Base-by-base conservation (phyloP, 768 basidiomycete genomes). In the Fibroporia radiculosa region DNA sequence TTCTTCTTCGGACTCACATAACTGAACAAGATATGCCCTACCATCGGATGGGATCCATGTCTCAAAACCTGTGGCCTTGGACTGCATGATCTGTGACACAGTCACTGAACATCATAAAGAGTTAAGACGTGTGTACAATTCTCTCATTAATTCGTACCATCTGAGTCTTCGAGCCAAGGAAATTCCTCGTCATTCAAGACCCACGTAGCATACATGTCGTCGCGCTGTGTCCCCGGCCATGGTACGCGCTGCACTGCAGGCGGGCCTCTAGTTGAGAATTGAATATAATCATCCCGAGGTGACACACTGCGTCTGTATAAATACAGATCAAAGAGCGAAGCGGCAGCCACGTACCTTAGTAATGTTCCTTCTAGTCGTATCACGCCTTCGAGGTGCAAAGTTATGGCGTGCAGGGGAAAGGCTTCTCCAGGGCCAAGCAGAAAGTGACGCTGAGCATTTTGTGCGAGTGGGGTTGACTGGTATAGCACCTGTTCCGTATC, bases 11-110 rank as follows among this genome's bases (percentile, higher is more conserved):
- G 56, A 64, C 49, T 79, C 78, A 39, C 68, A 67, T 19, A 89
- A 65, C 46, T 77, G 77, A 6, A 87, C 86, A 50, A 89, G 75
- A 57, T 92, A 92, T 8, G 75, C 85, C 55, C 87, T 67, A 29
- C 89, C 89, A 49, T 92, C 89, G 5, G 85, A 87, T 2, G 88
- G 87, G 37, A 88, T 74, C 89, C 89, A 92, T 0, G 78, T 78
- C 62, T 91, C 89, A 11, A 79, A 74, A 19, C 77, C 77, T 19
- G 77, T 74, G 3, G 66, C 56, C 44, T 75, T 71, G 31, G 78
- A 77, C 54, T 78, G 66, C 20, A 72, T 56, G n/a, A 92, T 80
- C 43, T 78, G 69, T 8, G 62, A 61, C n/a, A 90, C 72, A n/a
- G 71, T 69, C 7, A 87, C 88, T 89, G 50, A 13, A 32, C 35